These are phyloP conservation scores for Aspergillus texensis DNA, from an alignment of 2,329 filamentous ascomycete genomes.

Conservation along the genomic window DNA sequence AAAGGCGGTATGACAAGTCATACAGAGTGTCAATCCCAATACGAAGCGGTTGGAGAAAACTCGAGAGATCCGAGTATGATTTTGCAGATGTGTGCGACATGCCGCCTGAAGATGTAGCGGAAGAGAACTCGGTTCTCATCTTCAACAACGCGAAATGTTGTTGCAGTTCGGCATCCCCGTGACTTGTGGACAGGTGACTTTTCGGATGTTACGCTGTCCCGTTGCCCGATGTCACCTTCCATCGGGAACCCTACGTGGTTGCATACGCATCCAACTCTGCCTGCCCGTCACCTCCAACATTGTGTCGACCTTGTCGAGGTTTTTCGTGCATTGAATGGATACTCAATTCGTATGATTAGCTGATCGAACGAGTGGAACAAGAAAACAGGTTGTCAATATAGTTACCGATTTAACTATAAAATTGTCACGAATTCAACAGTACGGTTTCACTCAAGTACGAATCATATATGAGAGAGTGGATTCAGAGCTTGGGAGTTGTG, in stretches of 20 bases:
- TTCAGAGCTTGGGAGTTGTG: too few species aligned
- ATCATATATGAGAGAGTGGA: too few species aligned
- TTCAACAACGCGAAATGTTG: neutral
- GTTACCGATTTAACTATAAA: too few species aligned
- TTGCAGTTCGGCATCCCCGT: neutral
- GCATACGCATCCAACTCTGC: neutral
- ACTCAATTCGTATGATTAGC: neutral
- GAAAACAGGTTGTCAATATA: neutral
- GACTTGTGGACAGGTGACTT: neutral
- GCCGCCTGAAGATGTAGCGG: neutral
- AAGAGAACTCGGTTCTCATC: neutral
- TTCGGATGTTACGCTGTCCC: neutral
- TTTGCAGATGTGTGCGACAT: neutral
- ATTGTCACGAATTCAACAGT: too few species aligned
- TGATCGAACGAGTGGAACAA: neutral
- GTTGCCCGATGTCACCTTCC: neutral
- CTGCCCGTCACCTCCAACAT: too few species aligned
- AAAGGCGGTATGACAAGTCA: constrained; percentile 39
- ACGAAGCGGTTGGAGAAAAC: constrained; percentile 33
- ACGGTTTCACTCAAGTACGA: too few species aligned
- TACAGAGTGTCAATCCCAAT: constrained; percentile 37
- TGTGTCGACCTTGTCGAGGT: neutral
- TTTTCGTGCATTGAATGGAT: neutral
- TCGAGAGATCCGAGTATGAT: neutral
- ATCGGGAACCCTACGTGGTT: neutral